phyloP scores from a whole-genome alignment of 2,329 filamentous ascomycete species.

The Stagonosporopsis cucurbitacearum region DNA sequence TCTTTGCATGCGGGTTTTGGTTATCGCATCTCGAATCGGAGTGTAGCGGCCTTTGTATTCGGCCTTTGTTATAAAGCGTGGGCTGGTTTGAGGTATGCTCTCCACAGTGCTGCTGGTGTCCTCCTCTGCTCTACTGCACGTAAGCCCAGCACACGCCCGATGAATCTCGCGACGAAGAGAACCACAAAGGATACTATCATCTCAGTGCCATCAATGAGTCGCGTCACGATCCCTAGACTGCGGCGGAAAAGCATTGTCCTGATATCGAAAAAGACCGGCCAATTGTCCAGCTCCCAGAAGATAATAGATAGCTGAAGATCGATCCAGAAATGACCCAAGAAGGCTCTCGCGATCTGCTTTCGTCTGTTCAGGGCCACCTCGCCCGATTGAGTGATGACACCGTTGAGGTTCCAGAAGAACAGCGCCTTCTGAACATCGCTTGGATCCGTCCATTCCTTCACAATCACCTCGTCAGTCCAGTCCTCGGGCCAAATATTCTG shows the following conservation, averaged over 20 bases:
- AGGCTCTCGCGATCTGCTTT: neutral
- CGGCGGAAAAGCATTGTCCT: neutral
- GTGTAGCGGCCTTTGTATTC: neutral
- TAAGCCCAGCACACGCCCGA: conserved; percentile 5
- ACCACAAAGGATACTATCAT: conserved; percentile 7
- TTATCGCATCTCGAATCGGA: neutral
- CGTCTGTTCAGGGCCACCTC: neutral
- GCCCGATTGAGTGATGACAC: conserved; percentile 28
- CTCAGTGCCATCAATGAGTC: neutral
- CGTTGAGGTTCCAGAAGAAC: conserved; percentile 61
- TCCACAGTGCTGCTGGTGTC: conserved; percentile 20
- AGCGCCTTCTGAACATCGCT: conserved; percentile 54
- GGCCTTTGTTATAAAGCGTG: neutral
- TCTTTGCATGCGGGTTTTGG: conserved; percentile 2
- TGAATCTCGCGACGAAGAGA: conserved; percentile 1
- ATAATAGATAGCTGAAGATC: conserved; percentile 33
- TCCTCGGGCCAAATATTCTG: conserved; percentile 12
- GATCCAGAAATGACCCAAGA: conserved; percentile 25
- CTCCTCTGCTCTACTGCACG: conserved; percentile 12
- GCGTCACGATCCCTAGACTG: neutral
- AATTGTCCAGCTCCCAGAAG: conserved; percentile 44
- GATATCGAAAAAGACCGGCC: conserved; percentile 31
- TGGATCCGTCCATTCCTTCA: conserved; percentile 58
- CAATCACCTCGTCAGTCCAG: conserved; percentile 47
- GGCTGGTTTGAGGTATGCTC: conserved; percentile 2